Percentiles rank a stretch among this genome's conserved stretches.
phyloP scores from a whole-genome alignment of 352 stramenopile genomes.

The Globisporangium viniferum region DNA sequence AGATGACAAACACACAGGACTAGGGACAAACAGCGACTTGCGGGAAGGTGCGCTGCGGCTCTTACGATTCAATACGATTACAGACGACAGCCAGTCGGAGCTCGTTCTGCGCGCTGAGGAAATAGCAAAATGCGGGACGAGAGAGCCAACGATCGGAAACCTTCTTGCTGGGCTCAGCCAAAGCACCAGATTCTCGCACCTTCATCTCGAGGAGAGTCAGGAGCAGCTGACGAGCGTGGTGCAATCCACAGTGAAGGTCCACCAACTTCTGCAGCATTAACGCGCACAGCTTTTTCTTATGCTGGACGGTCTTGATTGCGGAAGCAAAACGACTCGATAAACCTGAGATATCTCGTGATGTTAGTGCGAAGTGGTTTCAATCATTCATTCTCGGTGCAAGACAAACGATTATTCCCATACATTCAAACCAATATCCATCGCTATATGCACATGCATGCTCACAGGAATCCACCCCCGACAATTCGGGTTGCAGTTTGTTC shows the following conservation, averaged over 20 bases:
- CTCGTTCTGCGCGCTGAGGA: conserved; percentile 16
- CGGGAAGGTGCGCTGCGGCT: conserved; percentile 3
- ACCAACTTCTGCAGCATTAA: conserved; percentile 1
- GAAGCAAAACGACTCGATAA: not conserved
- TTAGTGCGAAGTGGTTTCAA: not conserved
- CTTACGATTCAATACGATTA: not conserved
- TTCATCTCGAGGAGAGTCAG: not conserved
- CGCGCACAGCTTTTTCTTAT: not conserved
- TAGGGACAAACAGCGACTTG: not conserved
- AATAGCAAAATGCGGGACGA: conserved; percentile 25
- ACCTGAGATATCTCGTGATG: not conserved
- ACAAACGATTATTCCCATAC: not conserved
- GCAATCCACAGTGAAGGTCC: conserved; percentile 10
- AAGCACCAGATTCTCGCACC: not conserved
- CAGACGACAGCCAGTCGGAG: not conserved
- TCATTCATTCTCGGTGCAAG: not conserved
- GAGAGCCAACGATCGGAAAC: conserved; percentile 32
- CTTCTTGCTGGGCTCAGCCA: conserved; percentile 23
- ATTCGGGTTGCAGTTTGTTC: not conserved
- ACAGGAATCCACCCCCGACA: no score
- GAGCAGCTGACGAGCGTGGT: conserved; percentile 6
- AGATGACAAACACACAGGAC: not conserved
- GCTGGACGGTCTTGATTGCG: not conserved
- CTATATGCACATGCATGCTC: not conserved
- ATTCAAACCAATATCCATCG: not conserved